phyloP scores from a whole-genome alignment of 305 asterid species.

The Withania somnifera region DNA sequence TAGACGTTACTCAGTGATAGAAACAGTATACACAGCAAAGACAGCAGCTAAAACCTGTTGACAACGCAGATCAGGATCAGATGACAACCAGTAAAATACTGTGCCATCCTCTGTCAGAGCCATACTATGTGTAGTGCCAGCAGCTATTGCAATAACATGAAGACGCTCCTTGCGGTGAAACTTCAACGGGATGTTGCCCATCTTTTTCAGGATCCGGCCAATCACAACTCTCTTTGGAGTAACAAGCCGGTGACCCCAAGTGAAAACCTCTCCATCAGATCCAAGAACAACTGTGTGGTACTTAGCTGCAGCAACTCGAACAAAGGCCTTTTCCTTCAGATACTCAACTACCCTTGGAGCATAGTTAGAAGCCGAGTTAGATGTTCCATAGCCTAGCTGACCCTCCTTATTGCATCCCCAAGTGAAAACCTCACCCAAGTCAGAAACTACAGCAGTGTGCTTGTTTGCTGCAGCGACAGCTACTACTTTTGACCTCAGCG shows the following conservation, averaged over 20 bases:
- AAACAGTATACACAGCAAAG: conserved; percentile 3
- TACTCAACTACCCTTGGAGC: conserved; percentile 87
- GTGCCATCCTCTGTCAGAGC: conserved; percentile 95
- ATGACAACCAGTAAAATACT: conserved; percentile 76
- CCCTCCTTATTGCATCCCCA: conserved; percentile 99
- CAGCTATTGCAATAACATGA: conserved; percentile 71
- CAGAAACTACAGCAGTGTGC: conserved; percentile 90
- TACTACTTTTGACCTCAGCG: conserved; percentile 64
- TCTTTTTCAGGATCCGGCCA: conserved; percentile 52
- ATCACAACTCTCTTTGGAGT: conserved; percentile 76
- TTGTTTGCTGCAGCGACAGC: conserved; percentile 98
- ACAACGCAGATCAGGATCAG: conserved; percentile 68
- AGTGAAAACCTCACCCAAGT: conserved; percentile 81
- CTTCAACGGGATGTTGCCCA: conserved; percentile 52
- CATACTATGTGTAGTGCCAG: conserved; percentile 75
- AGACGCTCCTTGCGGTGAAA: conserved; percentile 79
- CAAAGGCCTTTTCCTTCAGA: conserved; percentile 72
- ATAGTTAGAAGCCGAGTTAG: conserved; percentile 90
- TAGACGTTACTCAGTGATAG: not conserved
- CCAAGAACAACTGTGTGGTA: conserved; percentile 89
- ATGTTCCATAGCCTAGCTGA: conserved; percentile 98
- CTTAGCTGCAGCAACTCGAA: conserved; percentile 77
- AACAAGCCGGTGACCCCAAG: conserved; percentile 98
- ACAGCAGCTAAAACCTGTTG: conserved; percentile 50
- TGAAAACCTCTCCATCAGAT: conserved; percentile 94